phyloP scores from a whole-genome alignment of 2,329 filamentous ascomycete species.

The Ascochyta koolunga region DNA sequence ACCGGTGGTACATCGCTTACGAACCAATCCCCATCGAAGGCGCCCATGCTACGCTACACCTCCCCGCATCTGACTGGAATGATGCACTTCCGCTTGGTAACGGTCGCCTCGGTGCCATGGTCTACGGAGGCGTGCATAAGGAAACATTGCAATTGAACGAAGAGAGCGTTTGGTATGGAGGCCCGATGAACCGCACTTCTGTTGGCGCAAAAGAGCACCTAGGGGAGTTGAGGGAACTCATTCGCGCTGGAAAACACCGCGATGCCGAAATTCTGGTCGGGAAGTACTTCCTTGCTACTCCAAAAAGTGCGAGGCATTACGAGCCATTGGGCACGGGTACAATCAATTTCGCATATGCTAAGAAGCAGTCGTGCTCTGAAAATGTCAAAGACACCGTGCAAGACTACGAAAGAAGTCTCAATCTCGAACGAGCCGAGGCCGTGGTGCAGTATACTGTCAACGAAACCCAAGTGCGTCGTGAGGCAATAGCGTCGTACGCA shows the following conservation, averaged over 20 bases:
- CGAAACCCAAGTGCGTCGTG: slow-evolving; percentile 43
- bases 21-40: slow-evolving; percentile 6
- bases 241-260: slow-evolving; percentile 48
- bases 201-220: slow-evolving; percentile 43
- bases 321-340: slow-evolving; percentile 49
- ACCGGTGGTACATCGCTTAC: slow-evolving; percentile 8
- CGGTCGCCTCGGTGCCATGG: slow-evolving; percentile 55
- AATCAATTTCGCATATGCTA: slow-evolving; percentile 9
- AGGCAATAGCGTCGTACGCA: slow-evolving; percentile 53
- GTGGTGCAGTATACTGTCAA: slow-evolving; percentile 48
- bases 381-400: slow-evolving; percentile 2
- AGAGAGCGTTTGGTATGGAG: slow-evolving; percentile 47
- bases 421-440: slow-evolving; percentile 47
- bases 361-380: not conserved
- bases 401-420: slow-evolving; percentile 49
- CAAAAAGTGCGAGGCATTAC: slow-evolving; percentile 56
- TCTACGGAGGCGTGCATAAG: slow-evolving; percentile 52
- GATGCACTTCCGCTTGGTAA: slow-evolving; percentile 58
- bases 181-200: slow-evolving; percentile 52
- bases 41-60: slow-evolving; percentile 15
- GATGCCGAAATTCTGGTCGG: slow-evolving; percentile 52
- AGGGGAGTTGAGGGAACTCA: slow-evolving; percentile 48
- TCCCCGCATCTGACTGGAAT: slow-evolving; percentile 40
- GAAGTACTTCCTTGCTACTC: slow-evolving; percentile 54
- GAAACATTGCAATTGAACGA: slow-evolving; percentile 57